Evolutionary conservation across 345 rosid genomes (phyloP), one percentile per base, ranked within the genome.

Genomic region (Rhodamnia rubescens): DNA sequence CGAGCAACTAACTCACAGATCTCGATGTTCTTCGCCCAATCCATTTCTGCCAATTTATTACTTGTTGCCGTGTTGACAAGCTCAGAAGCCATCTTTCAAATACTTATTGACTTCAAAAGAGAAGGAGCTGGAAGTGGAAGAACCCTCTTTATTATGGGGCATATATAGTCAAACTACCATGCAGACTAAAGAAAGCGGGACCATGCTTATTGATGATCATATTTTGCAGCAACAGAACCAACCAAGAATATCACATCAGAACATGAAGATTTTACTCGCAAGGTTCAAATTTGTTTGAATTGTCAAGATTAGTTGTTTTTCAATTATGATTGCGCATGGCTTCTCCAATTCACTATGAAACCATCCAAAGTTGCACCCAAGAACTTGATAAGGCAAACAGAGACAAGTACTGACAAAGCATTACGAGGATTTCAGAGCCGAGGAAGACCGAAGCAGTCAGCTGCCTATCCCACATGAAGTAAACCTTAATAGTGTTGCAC

Each of bases 1-100:
- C 85, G 90, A 59, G 98, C 94, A 57, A 92, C 96, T 86, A 93
- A 86, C 92, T 97, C 99, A 87, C 99, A 97, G 85, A 95, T 94
- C 92, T 95, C 94, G 82, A 97, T 97, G 88, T 93, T 95, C 89
- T 95, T 97, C 53, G 93, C 86, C 99, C 99, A 97, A 87, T 97
- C 95, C 82, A 97, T 88, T 88, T 97, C 98, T 83, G 91, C 42
- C 86, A 97, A 92, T 89, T 97, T 97, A 83, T 92, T 97, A 88
- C 93, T 95, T 13, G 99, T 95, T 54, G 98, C 98, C 86, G 92
- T 91, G 89, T 88, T 93, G 26, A 97, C 98, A 44, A 97, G 98
- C 90, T 94, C 98, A 86, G 98, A 84, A 26, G 99, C 98, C 99
- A 97, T 96, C 85, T 87, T 87, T 54, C 36, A 57, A 53, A 27